Conservation (phyloP, 2,329 filamentous ascomycete species). For the Epichloe festucae region DNA sequence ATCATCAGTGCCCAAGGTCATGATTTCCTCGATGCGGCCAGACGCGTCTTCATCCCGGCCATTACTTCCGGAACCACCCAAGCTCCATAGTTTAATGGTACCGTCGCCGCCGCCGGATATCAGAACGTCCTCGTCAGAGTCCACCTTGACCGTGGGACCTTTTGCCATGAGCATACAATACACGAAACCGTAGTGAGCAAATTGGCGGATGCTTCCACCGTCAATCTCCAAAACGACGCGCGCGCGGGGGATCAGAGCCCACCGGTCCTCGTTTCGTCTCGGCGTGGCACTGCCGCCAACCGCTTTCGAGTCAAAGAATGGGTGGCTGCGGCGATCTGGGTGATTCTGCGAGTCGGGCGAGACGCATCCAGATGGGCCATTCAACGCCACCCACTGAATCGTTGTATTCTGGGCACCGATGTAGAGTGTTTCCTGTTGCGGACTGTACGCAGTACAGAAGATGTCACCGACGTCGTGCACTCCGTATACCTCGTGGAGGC, state of each 20-base stretch:
- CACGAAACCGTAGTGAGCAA: slow-evolving; percentile 89
- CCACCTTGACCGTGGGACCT: slow-evolving; percentile 53
- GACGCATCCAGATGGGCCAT: slow-evolving; percentile 46
- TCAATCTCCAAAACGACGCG: slow-evolving; percentile 63
- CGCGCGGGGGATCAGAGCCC: slow-evolving; percentile 39
- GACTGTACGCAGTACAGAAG: slow-evolving; percentile 86
- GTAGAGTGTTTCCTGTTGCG: slow-evolving; percentile 68
- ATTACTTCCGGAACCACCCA: slow-evolving; percentile 24
- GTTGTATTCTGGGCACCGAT: slow-evolving; percentile 89
- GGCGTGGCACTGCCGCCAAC: slow-evolving; percentile 72
- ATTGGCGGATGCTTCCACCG: slow-evolving; percentile 66
- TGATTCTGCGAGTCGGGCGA: slow-evolving; percentile 53
- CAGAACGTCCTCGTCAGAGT: slow-evolving; percentile 64
- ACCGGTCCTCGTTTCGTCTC: slow-evolving; percentile 49
- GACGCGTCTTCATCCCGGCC: slow-evolving; percentile 23
- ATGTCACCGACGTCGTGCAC: slow-evolving; percentile 91
- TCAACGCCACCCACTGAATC: slow-evolving; percentile 81
- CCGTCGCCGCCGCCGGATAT: slow-evolving; percentile 90
- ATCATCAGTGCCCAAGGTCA: slow-evolving; percentile 47
- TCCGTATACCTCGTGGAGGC: slow-evolving; percentile 82
- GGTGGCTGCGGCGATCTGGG: slow-evolving; percentile 64
- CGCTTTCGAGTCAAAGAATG: slow-evolving; percentile 86
- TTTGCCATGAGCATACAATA: slow-evolving; percentile 88
- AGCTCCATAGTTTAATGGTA: slow-evolving; percentile 83
- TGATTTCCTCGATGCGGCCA: slow-evolving; percentile 55